Conservation (phyloP, 2,329 filamentous ascomycete species). For the Didymella lethalis region DNA sequence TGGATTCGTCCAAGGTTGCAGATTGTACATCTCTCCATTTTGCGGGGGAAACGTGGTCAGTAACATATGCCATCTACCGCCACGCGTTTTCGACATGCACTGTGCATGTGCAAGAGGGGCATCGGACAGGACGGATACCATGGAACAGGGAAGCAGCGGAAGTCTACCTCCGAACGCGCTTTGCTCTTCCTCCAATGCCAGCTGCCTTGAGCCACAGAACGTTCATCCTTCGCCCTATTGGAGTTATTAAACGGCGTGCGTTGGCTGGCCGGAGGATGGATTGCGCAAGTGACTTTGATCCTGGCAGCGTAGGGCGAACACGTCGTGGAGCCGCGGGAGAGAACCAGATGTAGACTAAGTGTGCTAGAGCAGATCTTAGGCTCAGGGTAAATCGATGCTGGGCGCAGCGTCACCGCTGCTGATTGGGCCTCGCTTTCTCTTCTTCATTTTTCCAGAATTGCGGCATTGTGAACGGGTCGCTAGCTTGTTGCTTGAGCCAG, state of each 20-base stretch:
- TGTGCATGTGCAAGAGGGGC: conserved; percentile 15
- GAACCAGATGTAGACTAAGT: conserved; percentile 11
- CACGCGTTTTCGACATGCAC: conserved; percentile 13
- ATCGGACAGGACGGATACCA: not conserved
- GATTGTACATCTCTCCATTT: conserved; percentile 14
- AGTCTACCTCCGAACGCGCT: not conserved
- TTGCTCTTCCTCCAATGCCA: conserved; percentile 1
- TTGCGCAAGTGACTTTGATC: conserved; percentile 20
- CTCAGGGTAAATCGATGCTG: conserved; percentile 23
- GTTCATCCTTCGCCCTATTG: conserved; percentile 1
- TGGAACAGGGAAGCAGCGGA: conserved; percentile 14
- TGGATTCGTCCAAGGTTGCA: conserved; percentile 13
- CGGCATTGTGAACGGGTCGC: conserved; percentile 4
- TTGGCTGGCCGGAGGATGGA: conserved; percentile 21
- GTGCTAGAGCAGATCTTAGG: conserved; percentile 17
- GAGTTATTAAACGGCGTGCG: conserved; percentile 15
- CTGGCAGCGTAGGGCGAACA: conserved; percentile 16
- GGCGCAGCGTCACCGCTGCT: not conserved
- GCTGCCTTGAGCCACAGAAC: not conserved
- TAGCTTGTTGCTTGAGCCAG: not conserved
- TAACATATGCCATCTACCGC: conserved; percentile 3
- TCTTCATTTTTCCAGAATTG: conserved; percentile 11
- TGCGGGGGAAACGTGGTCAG: conserved; percentile 16
- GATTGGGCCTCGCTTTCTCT: conserved; percentile 12
- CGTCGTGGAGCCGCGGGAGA: conserved; percentile 12